Conservation (phyloP, 2,329 filamentous ascomycete genomes). For the Pestalotiopsis sp. region DNA sequence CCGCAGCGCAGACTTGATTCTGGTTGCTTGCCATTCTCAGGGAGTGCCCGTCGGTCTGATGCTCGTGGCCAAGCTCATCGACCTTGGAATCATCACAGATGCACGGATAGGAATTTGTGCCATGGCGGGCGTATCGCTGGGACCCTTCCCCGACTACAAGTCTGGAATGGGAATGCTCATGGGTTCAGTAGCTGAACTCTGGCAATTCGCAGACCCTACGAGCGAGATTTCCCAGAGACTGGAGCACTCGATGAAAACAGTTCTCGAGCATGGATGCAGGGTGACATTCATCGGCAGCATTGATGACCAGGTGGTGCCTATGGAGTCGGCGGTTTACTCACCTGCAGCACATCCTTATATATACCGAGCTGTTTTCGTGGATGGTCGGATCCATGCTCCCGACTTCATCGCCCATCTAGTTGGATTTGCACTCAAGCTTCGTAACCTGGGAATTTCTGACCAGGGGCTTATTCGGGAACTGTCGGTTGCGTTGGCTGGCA, state of each 20-base stretch:
- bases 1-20: constrained; percentile 81
- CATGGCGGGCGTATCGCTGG: constrained; percentile 87
- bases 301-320: constrained; percentile 91
- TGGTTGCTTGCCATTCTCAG: constrained; percentile 94
- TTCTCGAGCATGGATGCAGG: constrained; percentile 77
- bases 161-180: constrained; percentile 84
- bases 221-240: constrained; percentile 85
- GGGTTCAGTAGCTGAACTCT: constrained; percentile 89
- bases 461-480: constrained; percentile 93
- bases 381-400: constrained; percentile 87
- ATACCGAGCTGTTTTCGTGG: constrained; percentile 93
- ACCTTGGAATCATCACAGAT: constrained; percentile 79
- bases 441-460: constrained; percentile 90
- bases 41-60: constrained; percentile 93
- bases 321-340: constrained; percentile 91
- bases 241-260: constrained; percentile 72
- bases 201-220: constrained; percentile 84
- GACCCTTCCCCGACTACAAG: constrained; percentile 90
- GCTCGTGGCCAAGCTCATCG: constrained; percentile 89
- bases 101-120: constrained; percentile 85
- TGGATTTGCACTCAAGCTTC: constrained; percentile 89
- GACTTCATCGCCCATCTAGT: constrained; percentile 94
- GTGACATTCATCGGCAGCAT: constrained; percentile 92
- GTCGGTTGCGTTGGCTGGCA: constrained; percentile 85
- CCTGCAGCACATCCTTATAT: constrained; percentile 89